Percentiles rank a stretch among this genome's conserved stretches.
These are phyloP conservation scores for Centella asiatica DNA, from an alignment of 129 eudicot species.

Conservation along the genomic window DNA sequence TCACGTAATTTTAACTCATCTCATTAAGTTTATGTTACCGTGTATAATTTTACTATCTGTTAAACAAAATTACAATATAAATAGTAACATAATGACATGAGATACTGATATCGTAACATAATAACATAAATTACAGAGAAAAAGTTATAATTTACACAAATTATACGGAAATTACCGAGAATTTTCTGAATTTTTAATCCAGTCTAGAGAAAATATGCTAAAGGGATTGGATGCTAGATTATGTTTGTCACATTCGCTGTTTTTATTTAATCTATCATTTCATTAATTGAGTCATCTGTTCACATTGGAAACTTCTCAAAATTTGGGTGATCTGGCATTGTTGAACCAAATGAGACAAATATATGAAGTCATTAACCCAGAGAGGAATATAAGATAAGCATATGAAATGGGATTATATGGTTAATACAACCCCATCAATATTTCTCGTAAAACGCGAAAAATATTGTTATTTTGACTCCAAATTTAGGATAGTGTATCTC, in stretches of 20 bases:
- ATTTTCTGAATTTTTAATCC: no score
- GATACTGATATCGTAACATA: no score
- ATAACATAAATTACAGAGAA: no score
- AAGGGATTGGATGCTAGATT: background rate
- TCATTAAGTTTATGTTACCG: no score
- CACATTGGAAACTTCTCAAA: conserved; percentile 15
- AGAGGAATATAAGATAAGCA: background rate
- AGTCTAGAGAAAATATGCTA: background rate
- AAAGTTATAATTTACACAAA: no score
- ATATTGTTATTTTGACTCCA: conserved; percentile 2
- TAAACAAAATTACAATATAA: no score
- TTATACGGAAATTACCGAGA: no score
- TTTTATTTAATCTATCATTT: background rate
- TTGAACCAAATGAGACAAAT: background rate
- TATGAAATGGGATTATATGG: background rate
- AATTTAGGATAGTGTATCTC: background rate
- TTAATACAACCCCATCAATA: background rate
- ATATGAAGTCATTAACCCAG: background rate
- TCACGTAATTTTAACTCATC: no score
- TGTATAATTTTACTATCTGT: no score
- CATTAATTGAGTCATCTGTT: background rate
- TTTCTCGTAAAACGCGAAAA: conserved; percentile 1
- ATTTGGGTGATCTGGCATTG: conserved; percentile 2
- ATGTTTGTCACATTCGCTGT: conserved; percentile 6
- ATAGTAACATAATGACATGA: no score